These are phyloP conservation scores for Penicillium sp. DNA, from an alignment of 2,329 filamentous ascomycete genomes.

Conservation along the genomic window DNA sequence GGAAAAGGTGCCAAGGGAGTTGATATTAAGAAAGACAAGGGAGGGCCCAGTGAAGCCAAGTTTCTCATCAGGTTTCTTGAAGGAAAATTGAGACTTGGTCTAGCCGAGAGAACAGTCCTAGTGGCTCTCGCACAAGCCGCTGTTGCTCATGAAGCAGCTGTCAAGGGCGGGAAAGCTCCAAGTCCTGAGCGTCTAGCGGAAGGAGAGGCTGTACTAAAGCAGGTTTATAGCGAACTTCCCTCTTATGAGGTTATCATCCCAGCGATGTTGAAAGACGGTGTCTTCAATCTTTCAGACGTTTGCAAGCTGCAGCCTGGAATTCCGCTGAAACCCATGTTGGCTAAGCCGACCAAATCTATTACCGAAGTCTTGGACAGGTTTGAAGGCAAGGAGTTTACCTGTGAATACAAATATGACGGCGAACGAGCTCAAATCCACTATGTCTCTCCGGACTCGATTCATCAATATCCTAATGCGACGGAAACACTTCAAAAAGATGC, in stretches of 20 bases:
- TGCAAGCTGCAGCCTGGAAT: slow-evolving; percentile 93
- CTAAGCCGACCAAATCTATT: slow-evolving; percentile 96
- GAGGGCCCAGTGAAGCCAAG: slow-evolving; percentile 90
- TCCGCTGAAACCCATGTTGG: slow-evolving; percentile 96
- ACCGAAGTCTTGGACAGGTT: slow-evolving; percentile 96
- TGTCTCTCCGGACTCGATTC: slow-evolving; percentile 72
- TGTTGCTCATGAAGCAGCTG: slow-evolving; percentile 74
- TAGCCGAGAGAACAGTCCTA: slow-evolving; percentile 89
- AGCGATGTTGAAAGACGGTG: slow-evolving; percentile 79
- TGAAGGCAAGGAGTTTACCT: slow-evolving; percentile 91
- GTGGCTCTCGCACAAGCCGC: slow-evolving; percentile 86
- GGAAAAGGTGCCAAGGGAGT: slow-evolving; percentile 63
- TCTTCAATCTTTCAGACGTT: slow-evolving; percentile 73
- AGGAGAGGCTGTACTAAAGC: slow-evolving; percentile 81
- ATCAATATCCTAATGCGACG: slow-evolving; percentile 63
- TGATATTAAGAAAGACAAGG: slow-evolving; percentile 88
- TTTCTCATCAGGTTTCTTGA: slow-evolving; percentile 90
- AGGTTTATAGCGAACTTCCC: slow-evolving; percentile 88
- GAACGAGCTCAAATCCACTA: slow-evolving; percentile 99
- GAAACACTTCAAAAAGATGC: slow-evolving; percentile 61
- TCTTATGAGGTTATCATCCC: slow-evolving; percentile 95
- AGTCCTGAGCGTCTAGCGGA: slow-evolving; percentile 73
- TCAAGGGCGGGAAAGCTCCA: slow-evolving; percentile 59
- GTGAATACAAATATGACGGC: slow-evolving; percentile 98
- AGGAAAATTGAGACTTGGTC: slow-evolving; percentile 84